Conservation (phyloP, 441 rosid genomes). For the Syzygium malaccense region DNA sequence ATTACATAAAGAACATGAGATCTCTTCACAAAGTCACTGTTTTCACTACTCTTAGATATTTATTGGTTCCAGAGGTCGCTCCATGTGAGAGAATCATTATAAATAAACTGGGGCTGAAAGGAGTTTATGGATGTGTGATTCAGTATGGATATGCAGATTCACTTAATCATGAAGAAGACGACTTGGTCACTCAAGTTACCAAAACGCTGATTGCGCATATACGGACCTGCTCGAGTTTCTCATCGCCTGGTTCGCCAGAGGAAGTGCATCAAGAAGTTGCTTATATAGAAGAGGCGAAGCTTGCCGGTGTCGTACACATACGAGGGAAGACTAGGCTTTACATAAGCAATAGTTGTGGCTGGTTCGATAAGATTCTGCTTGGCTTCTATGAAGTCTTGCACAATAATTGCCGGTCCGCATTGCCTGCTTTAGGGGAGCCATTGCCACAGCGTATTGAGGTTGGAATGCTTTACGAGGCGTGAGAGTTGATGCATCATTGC, state of each 20-base stretch:
- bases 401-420: conserved; percentile 48
- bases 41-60: conserved; percentile 42
- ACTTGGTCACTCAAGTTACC: conserved; percentile 40
- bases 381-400: conserved; percentile 56
- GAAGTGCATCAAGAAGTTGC: conserved; percentile 22
- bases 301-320: conserved; percentile 41
- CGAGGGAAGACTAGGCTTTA: conserved; percentile 56
- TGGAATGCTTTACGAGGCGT: conserved; percentile 57
- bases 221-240: conserved; percentile 2
- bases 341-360: conserved; percentile 24
- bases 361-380: conserved; percentile 49
- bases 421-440: conserved; percentile 49
- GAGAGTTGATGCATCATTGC: not conserved
- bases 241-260: conserved; percentile 6
- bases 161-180: conserved; percentile 41
- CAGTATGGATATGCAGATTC: conserved; percentile 57
- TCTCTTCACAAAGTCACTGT: conserved; percentile 54
- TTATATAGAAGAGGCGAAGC: conserved; percentile 29
- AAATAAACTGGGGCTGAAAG: conserved; percentile 26
- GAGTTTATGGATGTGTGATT: conserved; percentile 48
- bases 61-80: conserved; percentile 49
- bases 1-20: conserved; percentile 50
- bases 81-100: conserved; percentile 36
- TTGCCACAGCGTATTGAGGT: conserved; percentile 42
- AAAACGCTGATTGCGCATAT: conserved; percentile 25